Base-by-base conservation (phyloP, 257 asterid genomes). In the Gentiana macrophylla region DNA sequence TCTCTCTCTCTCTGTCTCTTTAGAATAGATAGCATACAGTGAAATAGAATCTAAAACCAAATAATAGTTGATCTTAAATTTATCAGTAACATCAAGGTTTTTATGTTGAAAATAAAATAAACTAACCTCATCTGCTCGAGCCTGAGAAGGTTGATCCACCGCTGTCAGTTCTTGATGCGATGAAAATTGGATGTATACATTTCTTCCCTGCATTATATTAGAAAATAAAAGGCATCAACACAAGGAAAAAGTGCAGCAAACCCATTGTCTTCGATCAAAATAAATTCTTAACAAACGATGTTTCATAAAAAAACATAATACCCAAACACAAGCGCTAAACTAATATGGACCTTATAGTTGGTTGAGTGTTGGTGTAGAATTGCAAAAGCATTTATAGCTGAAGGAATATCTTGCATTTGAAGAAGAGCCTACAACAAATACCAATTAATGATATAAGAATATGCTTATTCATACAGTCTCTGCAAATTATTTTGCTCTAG, bases 101-200 rank as follows among this genome's bases (percentile, higher is more conserved):
- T 24, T 48, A 38, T 56, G 24, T 50, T 35, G 62, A 12, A 33
- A n/a, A 46, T 32, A 15, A 37, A 15, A 37, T 13, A 54, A 32
- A 72, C 70, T 76, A 79, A 92, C 98, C 98, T 92, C 98, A 8
- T 92, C 98, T 63, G 73, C 98, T 66, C 95, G 82, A 44, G 90
- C 87, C 70, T 92, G 98, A 37, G 93, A 13, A 75, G 67, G 81
- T 74, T 92, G 98, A 68, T 92, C 98, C 84, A 85, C 74, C 57
- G 94, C 79, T 50, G 97, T 92, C 66, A 92, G 74, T 69, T 92
- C 98, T 73, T 92, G 98, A 72, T 92, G 98, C 53, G 98, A 92
- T 60, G 98, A 88, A 75, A 85, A 92, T 62, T 92, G 98, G 71
- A 88, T 70, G 67, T 92, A 92, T 52, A 92, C 94, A 70, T 92